Base-by-base conservation (phyloP, 2,329 filamentous ascomycete species). In the Fusarium bulbicola region DNA sequence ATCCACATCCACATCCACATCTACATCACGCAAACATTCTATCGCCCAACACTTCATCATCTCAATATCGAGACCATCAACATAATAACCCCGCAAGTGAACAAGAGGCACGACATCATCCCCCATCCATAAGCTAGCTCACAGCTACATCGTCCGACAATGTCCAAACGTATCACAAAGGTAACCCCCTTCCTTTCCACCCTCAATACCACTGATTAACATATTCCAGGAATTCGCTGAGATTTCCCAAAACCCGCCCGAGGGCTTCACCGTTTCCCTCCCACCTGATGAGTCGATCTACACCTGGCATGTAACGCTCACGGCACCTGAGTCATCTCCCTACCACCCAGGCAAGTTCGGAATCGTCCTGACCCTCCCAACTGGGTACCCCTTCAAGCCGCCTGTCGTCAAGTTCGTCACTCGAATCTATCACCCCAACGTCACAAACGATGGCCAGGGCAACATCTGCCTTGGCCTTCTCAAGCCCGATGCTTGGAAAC, bases 371-470 rank as follows among this genome's bases (percentile, higher is more conserved):
- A 87, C 83, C 45, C 90, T 98, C 16, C 94, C 95, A 20, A 84
- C 86, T 76, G 92, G 94, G 79, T 97, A 97, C 86, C 95, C 95
- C 40, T 97, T 97, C 90, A 96, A 96, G 84, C 91, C 94, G 28
- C 95, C 95, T 21, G 85, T 88, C 68, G 87, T 97, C 76, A 90
- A 88, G 79, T 97, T 97, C 88, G 85, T 86, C 74, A 97, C 95
- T 58, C 95, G 95, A 84, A 93, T 97, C 86, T 98, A 97, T 88
- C 95, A 98, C 85, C 95, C 95, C 49, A 98, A 98, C 84, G 90
- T 98, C 67, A 94, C 92, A 79, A 96, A 97, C 87, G 95, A 97
- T 82, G 88, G 89, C 79, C 89, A 91, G 75, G 95, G 95, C 70
- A 92, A 88, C 83, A 93, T 98, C 90, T 98, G 95, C 84, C 87